phyloP scores from a whole-genome alignment of 768 basidiomycete genomes.

The Omphalotus guepiniiformis region DNA sequence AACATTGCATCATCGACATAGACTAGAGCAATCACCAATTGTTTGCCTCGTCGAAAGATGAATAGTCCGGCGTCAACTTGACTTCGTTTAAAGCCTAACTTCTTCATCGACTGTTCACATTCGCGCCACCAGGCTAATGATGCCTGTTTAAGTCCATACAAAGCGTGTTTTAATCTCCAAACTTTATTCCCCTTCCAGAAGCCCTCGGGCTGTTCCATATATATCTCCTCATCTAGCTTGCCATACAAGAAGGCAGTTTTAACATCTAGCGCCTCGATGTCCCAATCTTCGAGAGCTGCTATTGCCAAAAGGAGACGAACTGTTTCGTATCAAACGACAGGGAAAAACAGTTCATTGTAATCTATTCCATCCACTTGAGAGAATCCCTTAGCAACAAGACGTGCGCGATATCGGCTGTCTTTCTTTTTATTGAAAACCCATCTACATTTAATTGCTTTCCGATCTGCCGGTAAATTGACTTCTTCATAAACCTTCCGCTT shows the following conservation, averaged over 20 bases:
- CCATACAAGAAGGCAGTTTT: constrained; percentile 11
- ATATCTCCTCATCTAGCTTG: constrained; percentile 12
- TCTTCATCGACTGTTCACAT: constrained; percentile 12
- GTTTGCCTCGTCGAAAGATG: too few species aligned
- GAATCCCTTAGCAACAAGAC: constrained; percentile 14
- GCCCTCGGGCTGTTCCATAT: constrained; percentile 12
- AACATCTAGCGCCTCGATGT: constrained; percentile 29
- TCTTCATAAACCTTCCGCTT: not conserved
- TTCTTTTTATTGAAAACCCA: not conserved
- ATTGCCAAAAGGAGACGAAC: constrained; percentile 20
- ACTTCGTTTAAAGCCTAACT: constrained; percentile 11
- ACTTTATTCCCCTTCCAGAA: constrained; percentile 15
- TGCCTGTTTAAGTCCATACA: constrained; percentile 25
- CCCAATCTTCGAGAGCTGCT: constrained; percentile 23
- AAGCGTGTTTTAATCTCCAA: constrained; percentile 6
- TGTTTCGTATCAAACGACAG: constrained; percentile 13
- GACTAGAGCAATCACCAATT: too few species aligned
- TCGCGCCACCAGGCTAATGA: constrained; percentile 24
- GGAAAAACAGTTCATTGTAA: constrained; percentile 14
- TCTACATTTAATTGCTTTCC: not conserved
- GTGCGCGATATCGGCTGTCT: constrained; percentile 19
- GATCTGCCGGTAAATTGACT: not conserved
- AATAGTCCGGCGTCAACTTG: too few species aligned
- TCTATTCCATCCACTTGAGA: constrained; percentile 27
- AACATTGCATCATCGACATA: too few species aligned